Percentiles rank a stretch among this genome's conserved stretches.
Conservation (phyloP, 192 early-diverging fungal genomes). For the Cladochytrium replicatum region DNA sequence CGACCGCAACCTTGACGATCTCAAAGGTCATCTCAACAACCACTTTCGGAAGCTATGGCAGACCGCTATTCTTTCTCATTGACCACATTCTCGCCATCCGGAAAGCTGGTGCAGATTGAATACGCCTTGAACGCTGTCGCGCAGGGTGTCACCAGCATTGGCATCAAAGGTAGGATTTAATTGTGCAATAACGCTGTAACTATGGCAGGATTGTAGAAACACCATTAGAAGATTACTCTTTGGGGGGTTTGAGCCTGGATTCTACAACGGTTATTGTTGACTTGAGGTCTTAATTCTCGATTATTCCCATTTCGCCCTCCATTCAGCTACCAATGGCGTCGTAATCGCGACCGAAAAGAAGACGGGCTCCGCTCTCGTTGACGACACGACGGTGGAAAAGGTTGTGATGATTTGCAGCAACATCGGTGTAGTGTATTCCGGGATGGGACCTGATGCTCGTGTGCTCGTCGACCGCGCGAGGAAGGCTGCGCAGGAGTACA, state of each 20-base stretch:
- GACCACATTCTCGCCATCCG: conserved; percentile 98
- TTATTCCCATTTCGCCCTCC: too few relatives aligned
- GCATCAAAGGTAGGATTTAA: conserved; percentile 75
- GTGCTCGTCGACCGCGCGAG: conserved; percentile 90
- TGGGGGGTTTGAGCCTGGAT: too few relatives aligned
- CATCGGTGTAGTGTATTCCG: conserved; percentile 98
- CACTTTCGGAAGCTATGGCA: conserved; percentile 21
- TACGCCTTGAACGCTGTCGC: conserved; percentile 89
- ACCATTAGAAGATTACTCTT: too few relatives aligned
- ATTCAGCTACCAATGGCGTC: conserved; percentile 85
- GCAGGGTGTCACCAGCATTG: conserved; percentile 82
- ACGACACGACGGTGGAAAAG: conserved; percentile 85
- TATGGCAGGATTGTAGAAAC: too few relatives aligned
- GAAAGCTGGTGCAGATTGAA: conserved; percentile 98
- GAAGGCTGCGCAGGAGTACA: conserved; percentile 94
- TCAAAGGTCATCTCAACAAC: too few relatives aligned
- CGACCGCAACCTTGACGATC: too few relatives aligned
- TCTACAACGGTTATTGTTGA: too few relatives aligned
- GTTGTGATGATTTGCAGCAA: conserved; percentile 80
- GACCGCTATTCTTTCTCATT: conserved; percentile 92
- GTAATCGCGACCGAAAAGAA: conserved; percentile 99
- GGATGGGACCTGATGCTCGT: conserved; percentile 97
- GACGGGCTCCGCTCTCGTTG: conserved; percentile 81
- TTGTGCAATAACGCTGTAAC: conserved; percentile 2
- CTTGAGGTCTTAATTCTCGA: too few relatives aligned